phyloP scores from a whole-genome alignment of 1,284 basidiomycete species.

The Cutaneotrichosporon cutaneum region DNA sequence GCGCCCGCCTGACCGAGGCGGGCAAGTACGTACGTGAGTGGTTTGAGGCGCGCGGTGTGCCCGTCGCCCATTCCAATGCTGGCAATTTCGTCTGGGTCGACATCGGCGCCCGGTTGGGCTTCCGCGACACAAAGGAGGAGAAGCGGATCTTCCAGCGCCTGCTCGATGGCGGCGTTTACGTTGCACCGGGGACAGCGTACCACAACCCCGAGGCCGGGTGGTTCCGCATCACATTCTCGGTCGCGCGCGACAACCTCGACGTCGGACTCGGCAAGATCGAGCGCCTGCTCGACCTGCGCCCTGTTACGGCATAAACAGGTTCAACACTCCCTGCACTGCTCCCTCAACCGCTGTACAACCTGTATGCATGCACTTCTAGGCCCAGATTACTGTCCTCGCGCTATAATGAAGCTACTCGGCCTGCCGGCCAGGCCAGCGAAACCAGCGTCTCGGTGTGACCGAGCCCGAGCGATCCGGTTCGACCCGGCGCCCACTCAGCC shows the following conservation, averaged over 20 bases:
- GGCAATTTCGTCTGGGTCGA: slow-evolving; percentile 52
- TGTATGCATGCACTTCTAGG: not conserved
- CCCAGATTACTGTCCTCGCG: not conserved
- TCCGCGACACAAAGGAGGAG: slow-evolving; percentile 38
- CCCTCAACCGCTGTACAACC: not conserved
- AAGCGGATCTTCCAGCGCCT: slow-evolving; percentile 48
- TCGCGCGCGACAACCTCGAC: slow-evolving; percentile 42
- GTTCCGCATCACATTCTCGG: slow-evolving; percentile 48
- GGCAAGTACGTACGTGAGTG: slow-evolving; percentile 41
- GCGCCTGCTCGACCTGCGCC: slow-evolving; percentile 21
- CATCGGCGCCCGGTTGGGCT: slow-evolving; percentile 40
- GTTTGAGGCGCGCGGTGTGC: slow-evolving; percentile 45
- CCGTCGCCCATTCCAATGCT: slow-evolving; percentile 46
- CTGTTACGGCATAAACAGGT: not conserved
- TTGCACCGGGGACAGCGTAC: slow-evolving; percentile 47
- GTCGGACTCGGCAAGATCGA: slow-evolving; percentile 44
- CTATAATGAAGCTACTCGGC: not conserved
- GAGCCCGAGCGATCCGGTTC: not conserved
- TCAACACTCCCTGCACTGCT: not conserved
- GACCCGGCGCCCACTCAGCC: not conserved
- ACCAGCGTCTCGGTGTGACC: not conserved
- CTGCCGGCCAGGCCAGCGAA: not conserved
- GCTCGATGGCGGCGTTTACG: slow-evolving; percentile 50
- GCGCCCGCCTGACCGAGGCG: slow-evolving; percentile 40
- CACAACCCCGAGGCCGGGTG: slow-evolving; percentile 43